These are phyloP conservation scores for Dryas octopetala DNA, from an alignment of 306 rosid genomes.

Conservation along the genomic window DNA sequence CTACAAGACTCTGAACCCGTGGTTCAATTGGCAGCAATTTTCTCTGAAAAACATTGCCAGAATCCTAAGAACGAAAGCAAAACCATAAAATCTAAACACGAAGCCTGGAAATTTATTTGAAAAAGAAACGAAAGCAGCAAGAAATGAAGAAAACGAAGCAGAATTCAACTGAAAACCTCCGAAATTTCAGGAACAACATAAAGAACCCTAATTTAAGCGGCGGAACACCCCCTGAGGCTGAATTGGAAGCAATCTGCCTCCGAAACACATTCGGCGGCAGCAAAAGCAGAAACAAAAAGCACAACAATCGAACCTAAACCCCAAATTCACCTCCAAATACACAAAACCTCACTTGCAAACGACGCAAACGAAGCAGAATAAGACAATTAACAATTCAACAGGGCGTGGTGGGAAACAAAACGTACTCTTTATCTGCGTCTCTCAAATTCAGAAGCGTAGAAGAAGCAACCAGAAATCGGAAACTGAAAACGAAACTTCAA, in stretches of 20 bases:
- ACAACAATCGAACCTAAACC: slow-evolving; percentile 8
- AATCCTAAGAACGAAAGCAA: neutral
- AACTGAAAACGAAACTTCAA: slow-evolving; percentile 43
- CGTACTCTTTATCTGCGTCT: neutral
- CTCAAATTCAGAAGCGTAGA: neutral
- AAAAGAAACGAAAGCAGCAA: slow-evolving; percentile 9
- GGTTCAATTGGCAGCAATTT: slow-evolving; percentile 21
- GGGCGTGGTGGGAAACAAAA: neutral
- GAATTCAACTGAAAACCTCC: neutral
- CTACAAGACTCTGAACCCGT: slow-evolving; percentile 6
- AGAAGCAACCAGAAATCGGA: neutral
- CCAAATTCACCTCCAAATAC: slow-evolving; percentile 21
- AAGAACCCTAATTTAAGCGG: slow-evolving; percentile 33
- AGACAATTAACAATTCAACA: neutral
- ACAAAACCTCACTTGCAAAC: neutral
- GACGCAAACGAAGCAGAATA: neutral
- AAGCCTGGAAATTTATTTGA: slow-evolving; percentile 15
- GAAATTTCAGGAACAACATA: neutral
- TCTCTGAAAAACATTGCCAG: slow-evolving; percentile 4
- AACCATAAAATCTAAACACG: neutral
- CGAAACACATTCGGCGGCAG: slow-evolving; percentile 14
- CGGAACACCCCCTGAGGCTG: neutral
- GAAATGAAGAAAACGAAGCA: slow-evolving; percentile 9
- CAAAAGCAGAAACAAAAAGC: slow-evolving; percentile 13
- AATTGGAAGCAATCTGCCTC: slow-evolving; percentile 19